Evolutionary conservation across 345 rosid species (phyloP).

Genomic region (Chamaenerion angustifolium): DNA sequence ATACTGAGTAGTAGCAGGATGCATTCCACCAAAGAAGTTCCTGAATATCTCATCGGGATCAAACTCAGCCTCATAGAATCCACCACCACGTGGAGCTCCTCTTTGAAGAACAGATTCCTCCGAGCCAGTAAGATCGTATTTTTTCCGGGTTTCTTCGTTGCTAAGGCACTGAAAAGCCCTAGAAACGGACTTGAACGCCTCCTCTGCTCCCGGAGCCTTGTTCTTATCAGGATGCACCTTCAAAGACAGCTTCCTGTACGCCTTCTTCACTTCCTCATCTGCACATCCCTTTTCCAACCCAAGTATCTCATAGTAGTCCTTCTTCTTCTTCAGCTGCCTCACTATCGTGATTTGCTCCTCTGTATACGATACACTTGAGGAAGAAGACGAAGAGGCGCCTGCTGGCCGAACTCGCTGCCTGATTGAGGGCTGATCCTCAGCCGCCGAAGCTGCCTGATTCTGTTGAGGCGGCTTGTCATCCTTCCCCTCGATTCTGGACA

Average conservation of each 20-base stretch:
- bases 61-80: constrained; percentile 48
- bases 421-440: constrained; percentile 36
- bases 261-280: constrained; percentile 69
- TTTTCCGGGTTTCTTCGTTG: constrained; percentile 48
- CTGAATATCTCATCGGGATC: constrained; percentile 89
- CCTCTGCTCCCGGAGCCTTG: constrained; percentile 86
- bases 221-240: constrained; percentile 96
- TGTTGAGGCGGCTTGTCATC: constrained; percentile 10
- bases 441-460: constrained; percentile 12
- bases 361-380: constrained; percentile 32
- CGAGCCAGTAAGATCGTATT: constrained; percentile 57
- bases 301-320: constrained; percentile 70
- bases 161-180: constrained; percentile 87
- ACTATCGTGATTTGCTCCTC: constrained; percentile 69
- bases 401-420: constrained; percentile 37
- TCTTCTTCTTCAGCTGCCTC: constrained; percentile 57
- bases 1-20: constrained; percentile 52
- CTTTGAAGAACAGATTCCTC: constrained; percentile 54
- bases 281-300: constrained; percentile 52
- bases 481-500: constrained; percentile 26
- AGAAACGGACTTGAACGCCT: constrained; percentile 67
- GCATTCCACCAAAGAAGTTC: constrained; percentile 84
- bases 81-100: constrained; percentile 28
- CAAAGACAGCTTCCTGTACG: constrained; percentile 68
- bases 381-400: constrained; percentile 21